These are phyloP conservation scores for Carpinus fangiana DNA, from an alignment of 306 rosid species.

Conservation along the genomic window DNA sequence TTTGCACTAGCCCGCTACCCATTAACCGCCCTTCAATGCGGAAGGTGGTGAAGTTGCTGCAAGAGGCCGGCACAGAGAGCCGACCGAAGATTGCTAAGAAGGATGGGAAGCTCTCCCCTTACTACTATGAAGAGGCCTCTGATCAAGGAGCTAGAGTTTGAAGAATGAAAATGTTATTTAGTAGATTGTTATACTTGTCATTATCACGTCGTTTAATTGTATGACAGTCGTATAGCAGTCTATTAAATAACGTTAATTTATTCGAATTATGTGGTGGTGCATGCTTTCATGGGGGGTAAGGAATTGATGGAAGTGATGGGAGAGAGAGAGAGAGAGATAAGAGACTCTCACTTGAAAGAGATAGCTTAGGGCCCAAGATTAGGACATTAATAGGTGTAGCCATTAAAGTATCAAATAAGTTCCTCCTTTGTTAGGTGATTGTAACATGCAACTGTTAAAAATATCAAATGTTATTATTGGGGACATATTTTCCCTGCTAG, in stretches of 20 bases:
- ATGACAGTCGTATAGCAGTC: too few species aligned
- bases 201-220: too few species aligned
- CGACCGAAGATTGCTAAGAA: constrained; percentile 28
- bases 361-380: too few species aligned
- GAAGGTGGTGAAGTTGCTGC: constrained; percentile 64
- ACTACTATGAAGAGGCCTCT: constrained; percentile 48
- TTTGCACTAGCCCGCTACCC: constrained; percentile 60
- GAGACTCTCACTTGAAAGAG: too few species aligned
- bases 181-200: too few species aligned
- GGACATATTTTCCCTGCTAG: neutral
- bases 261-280: too few species aligned
- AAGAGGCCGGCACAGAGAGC: constrained; percentile 42
- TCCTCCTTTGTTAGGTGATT: neutral
- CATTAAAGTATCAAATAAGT: neutral
- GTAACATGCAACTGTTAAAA: neutral
- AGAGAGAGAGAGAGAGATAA: neutral
- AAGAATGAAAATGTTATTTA: neutral
- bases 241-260: too few species aligned
- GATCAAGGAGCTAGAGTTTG: constrained; percentile 36
- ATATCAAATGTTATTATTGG: too few species aligned
- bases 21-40: constrained; percentile 77
- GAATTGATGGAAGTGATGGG: neutral
- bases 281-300: neutral
- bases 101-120: constrained; percentile 58
- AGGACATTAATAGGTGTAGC: neutral